These are phyloP conservation scores for Cryptococcus sp. DNA, from an alignment of 1,284 basidiomycete species.

Conservation along the genomic window DNA sequence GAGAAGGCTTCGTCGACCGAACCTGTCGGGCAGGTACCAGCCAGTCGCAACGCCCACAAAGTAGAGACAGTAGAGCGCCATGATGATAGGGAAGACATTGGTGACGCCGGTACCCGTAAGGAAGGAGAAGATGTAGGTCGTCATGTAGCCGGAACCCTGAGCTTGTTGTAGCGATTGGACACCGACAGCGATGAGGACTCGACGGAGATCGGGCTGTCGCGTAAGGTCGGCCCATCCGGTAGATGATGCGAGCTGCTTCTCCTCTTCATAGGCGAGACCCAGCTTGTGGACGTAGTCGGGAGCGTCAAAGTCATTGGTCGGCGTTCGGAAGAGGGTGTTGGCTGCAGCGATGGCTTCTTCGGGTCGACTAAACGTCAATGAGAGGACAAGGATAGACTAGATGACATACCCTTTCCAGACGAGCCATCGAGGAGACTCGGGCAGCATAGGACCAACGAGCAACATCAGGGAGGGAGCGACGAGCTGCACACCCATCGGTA, in stretches of 20 bases:
- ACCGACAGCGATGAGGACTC: constrained; percentile 18
- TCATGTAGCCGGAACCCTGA: constrained; percentile 22
- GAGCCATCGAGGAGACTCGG: constrained; percentile 24
- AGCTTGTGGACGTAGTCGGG: constrained; percentile 18
- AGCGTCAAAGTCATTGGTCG: constrained; percentile 12
- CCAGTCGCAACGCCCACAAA: constrained; percentile 13
- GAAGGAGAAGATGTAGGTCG: constrained; percentile 24
- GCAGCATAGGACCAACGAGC: constrained; percentile 9
- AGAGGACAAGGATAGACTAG: not conserved
- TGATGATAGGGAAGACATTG: constrained; percentile 19
- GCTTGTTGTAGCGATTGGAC: constrained; percentile 23
- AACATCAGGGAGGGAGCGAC: constrained; percentile 19
- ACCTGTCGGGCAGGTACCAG: constrained; percentile 17
- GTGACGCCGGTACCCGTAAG: constrained; percentile 17
- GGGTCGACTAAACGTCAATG: constrained; percentile 6
- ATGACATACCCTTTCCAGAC: constrained; percentile 17
- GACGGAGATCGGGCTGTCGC: constrained; percentile 14
- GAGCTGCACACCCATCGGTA: constrained; percentile 25
- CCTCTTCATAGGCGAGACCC: constrained; percentile 19
- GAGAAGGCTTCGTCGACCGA: constrained; percentile 20
- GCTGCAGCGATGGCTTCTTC: constrained; percentile 16
- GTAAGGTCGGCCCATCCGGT: constrained; percentile 14
- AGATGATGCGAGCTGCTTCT: constrained; percentile 7
- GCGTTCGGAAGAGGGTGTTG: constrained; percentile 11
- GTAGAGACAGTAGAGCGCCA: constrained; percentile 17